These are phyloP conservation scores for Didymella pinodella DNA, from an alignment of 2,329 filamentous ascomycete genomes.

Conservation along the genomic window DNA sequence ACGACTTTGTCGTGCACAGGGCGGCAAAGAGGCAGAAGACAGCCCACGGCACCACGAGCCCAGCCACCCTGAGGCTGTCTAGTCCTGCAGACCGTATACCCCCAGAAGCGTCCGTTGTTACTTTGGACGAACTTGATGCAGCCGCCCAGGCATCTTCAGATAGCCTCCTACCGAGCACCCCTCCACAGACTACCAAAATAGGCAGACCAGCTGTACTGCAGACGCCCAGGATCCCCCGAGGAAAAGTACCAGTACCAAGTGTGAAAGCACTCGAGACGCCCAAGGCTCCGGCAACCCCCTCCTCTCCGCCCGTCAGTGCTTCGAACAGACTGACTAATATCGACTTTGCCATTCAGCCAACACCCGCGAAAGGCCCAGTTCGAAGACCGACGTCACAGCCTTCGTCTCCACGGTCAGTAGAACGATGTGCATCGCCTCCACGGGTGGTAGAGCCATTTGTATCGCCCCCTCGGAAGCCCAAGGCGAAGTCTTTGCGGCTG, in stretches of 20 bases:
- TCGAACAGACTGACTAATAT: conserved; percentile 50
- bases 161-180: conserved; percentile 36
- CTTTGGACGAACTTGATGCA: conserved; percentile 44
- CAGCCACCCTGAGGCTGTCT: conserved; percentile 20
- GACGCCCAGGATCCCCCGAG: conserved; percentile 35
- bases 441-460: conserved; percentile 19
- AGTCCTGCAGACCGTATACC: conserved; percentile 32
- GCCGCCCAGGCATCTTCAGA: conserved; percentile 31
- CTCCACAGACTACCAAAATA: conserved; percentile 15
- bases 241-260: conserved; percentile 38
- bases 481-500: conserved; percentile 50
- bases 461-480: conserved; percentile 34
- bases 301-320: conserved; percentile 50
- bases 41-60: conserved; percentile 15
- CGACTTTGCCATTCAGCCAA: conserved; percentile 35
- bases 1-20: conserved; percentile 44
- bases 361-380: neutral
- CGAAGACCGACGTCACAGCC: neutral
- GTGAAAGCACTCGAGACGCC: conserved; percentile 35
- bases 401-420: conserved; percentile 21
- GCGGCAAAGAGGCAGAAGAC: conserved; percentile 53
- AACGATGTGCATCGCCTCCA: conserved; percentile 25
- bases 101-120: conserved; percentile 44
- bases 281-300: conserved; percentile 34
- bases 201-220: conserved; percentile 5